Evolutionary conservation across 1,284 basidiomycete species (phyloP), one percentile per base, ranked within the genome.

Genomic region (Microbotryum intermedium): DNA sequence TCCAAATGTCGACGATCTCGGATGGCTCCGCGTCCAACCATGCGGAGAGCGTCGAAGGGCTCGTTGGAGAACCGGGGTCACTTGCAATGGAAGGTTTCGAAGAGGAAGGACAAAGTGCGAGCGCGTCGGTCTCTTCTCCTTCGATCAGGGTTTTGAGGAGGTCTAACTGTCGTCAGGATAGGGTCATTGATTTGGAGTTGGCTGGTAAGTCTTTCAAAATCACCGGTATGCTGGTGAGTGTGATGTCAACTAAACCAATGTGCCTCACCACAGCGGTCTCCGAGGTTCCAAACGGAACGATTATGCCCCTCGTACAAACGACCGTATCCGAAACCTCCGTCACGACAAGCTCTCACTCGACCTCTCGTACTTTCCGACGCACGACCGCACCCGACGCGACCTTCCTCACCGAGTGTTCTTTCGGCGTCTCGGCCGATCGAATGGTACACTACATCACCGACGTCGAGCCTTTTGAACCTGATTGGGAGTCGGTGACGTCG

Each of bases 381-480:
- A 64, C 62, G 21, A 55, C 43, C 46, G 34, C 47, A 52, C 60
- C 64, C 45, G 84, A 87, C 69, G 84, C 82, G 45, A 95, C 92
- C 0, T 93, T 94, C 77, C 78, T 97, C 65, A 82, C 79, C 39
- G 91, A 97, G 71, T 95, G 92, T 71, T 97, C 92, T 29, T 98
- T 98, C 73, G 89, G 84, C 21, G 84, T 97, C 30, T 83, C 91
- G 10, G 88, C 90, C 71, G 93, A 97, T 74, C 83, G 84, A 50
- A 82, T 98, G 3, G 86, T 98, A 2, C 83, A 90, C 74, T 83
- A 90, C 64, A 90, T 98, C 71, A 97, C 93, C 47, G 93, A 97
- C 71, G 85, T 93, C 16, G 87, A 93, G 73, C 91, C 93, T 1
- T 97, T 91, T 76, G 89, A 93, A 73, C 90, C 92, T 20, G 82